Base-by-base conservation (phyloP, 2,329 filamentous ascomycete genomes). In the Thelonectria rubi region DNA sequence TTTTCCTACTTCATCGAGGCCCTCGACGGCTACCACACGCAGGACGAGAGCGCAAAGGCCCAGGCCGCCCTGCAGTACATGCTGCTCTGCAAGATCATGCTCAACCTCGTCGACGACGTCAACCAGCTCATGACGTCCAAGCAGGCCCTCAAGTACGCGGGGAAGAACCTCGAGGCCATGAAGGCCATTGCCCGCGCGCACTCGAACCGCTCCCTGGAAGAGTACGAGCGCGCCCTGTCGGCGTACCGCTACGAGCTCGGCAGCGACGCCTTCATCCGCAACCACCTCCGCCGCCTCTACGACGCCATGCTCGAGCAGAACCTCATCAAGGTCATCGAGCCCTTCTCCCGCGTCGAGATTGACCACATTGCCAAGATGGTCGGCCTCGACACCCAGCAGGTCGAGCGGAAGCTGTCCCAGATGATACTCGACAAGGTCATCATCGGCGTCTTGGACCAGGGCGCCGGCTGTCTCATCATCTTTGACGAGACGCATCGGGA, bases 401-500 rank as follows among this genome's bases (percentile, higher is more conserved):
- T 99, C 62, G 96, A 99, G 87, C 89, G 94, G 72, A 99, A 99
- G 85, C 85, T 99, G 66, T 96, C 92, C 47, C 96, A 99, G 85
- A 99, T 99, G 96, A 99, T 99, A 74, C 86, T 99, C 62, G 95
- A 99, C 82, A 97, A 97, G 84, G 93, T 98, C 73, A 98, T 99
- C 75, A 93, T 97, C 70, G 95, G 96, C 62, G 95, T 99, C 58
- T 82, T 99, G 70, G 95, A 99, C 77, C 95, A 99, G 80, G 95
- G 95, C 51, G 92, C 93, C n/a, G 94, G 94, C 40, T 98, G 96
- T 78, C 85, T 99, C 76, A 97, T 97, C 78, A 93, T 99, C 71
- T 99, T 90, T 74, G 95, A 99, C 74, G 95, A 99, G 86, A 92
- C 92, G 14, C 90, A 96, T 76, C 87, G 94, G 67, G 95, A 99